A percentile compares a stretch with the other conserved stretches of the same genome.
Evolutionary conservation across 129 eudicot species (phyloP).

Genomic region (Chrysanthemum makinoi): DNA sequence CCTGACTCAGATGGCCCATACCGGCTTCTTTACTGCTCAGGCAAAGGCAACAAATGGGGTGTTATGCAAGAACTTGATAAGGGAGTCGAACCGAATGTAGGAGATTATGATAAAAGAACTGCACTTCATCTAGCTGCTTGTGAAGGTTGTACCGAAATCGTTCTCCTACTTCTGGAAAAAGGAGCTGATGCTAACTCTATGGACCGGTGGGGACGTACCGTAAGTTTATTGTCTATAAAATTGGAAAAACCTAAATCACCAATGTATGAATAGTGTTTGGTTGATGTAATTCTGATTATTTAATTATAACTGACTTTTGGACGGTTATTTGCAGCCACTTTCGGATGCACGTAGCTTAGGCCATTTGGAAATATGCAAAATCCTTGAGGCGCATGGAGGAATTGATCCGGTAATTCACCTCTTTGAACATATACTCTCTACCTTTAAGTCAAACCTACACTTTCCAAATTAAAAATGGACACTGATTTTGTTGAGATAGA

Average conservation of each 20-base stretch:
- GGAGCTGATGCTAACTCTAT: conserved; percentile 68
- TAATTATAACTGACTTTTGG: not conserved
- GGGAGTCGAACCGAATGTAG: conserved; percentile 61
- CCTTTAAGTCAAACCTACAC: too few species aligned
- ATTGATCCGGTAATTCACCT: conserved; percentile 47
- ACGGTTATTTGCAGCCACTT: conserved; percentile 52
- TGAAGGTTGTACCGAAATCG: conserved; percentile 61
- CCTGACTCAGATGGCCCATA: conserved; percentile 50
- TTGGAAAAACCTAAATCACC: not conserved
- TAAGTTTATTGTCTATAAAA: conserved; percentile 24
- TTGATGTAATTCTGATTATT: not conserved
- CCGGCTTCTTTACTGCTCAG: conserved; percentile 57
- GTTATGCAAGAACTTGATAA: conserved; percentile 62
- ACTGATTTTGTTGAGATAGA: too few species aligned
- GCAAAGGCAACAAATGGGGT: conserved; percentile 74
- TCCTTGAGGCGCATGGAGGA: conserved; percentile 62
- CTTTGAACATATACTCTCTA: too few species aligned
- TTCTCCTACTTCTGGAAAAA: conserved; percentile 49
- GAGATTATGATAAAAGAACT: conserved; percentile 67
- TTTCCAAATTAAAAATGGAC: too few species aligned
- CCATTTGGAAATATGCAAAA: conserved; percentile 53
- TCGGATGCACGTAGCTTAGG: conserved; percentile 67
- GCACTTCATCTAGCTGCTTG: conserved; percentile 85
- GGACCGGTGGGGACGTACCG: conserved; percentile 89
- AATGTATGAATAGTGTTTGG: too few species aligned